Percentiles rank a stretch among this genome's conserved stretches.
Evolutionary conservation across 2,329 filamentous ascomycete species (phyloP).

Genomic region (Leptographium wingfieldii): DNA sequence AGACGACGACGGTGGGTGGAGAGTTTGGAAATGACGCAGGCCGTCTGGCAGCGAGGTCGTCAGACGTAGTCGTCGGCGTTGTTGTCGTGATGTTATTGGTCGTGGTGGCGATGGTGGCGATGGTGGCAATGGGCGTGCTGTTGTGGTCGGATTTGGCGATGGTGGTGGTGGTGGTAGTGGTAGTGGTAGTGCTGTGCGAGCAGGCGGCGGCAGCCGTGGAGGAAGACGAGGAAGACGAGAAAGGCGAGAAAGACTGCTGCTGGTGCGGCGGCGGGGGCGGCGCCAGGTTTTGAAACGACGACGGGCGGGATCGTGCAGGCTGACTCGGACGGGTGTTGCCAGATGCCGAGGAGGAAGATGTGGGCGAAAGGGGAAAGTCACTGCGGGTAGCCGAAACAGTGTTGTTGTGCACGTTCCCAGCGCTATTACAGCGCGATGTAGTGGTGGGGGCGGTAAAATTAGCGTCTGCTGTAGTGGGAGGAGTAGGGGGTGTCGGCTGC

Average conservation of each 20-base stretch:
- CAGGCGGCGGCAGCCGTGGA: conserved; percentile 6
- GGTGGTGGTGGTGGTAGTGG: neutral
- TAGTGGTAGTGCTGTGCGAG: neutral
- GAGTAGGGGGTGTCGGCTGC: neutral
- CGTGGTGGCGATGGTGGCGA: conserved; percentile 11
- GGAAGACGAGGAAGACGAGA: conserved; percentile 6
- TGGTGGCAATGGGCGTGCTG: conserved; percentile 15
- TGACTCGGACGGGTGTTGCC: neutral
- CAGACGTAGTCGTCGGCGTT: neutral
- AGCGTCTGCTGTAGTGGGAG: neutral
- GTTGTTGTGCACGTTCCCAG: conserved; percentile 1
- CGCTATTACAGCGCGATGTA: conserved; percentile 2
- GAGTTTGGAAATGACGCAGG: conserved; percentile 27
- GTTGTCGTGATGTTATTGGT: neutral
- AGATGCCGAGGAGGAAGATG: neutral
- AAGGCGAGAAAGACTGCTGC: neutral
- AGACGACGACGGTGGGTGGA: conserved; percentile 10
- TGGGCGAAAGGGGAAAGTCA: neutral
- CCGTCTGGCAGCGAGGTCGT: conserved; percentile 17
- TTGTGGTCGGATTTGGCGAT: conserved; percentile 12
- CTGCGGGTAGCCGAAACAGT: neutral
- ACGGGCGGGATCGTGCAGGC: neutral
- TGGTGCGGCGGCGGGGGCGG: neutral
- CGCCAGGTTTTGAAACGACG: neutral
- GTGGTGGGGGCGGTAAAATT: neutral